Evolutionary conservation across 1,284 basidiomycete species (phyloP), one percentile per base, ranked within the genome.

Genomic region (Austropuccinia psidii): DNA sequence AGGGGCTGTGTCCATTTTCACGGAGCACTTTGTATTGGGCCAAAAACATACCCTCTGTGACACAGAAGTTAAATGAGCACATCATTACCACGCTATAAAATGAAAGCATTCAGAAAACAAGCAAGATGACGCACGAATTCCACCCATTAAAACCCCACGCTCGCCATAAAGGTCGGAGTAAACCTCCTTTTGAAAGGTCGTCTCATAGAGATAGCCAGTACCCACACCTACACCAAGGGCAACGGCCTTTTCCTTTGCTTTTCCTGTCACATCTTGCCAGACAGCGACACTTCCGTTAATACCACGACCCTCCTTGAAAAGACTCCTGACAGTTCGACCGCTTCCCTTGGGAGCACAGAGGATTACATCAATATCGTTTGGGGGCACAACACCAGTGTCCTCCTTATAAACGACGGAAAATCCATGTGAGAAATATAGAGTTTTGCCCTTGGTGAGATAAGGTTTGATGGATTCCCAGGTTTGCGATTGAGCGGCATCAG

Each of bases 131-230:
- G 77, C 83, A 90, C 88, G 93, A 82, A 98, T 98, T 82, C 89
- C 95, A 81, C 95, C 95, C 95, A 98, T 98, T 80, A 98, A 87
- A 81, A 97, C 94, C 87, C 96, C 96, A 86, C 95, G 94, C 86
- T 99, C 96, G 83, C 96, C 96, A 83, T 96, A 98, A 76, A 99
- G 86, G 83, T 98, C 96, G 73, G 96, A 98, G 88, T 91, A 98
- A 76, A 98, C 96, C 85, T 98, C 95, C 86, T 96, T 98, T 87
- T 98, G 86, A 79, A 99, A 98, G 76, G 96, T 97, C 58, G 96
- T 99, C 84, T 98, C 95, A 82, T 96, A 96, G 83, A 93, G 85
- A 86, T 96, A 95, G 76, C 96, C 96, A 75, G 93, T 93, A 76
- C 96, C 96, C 78, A 98, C 86, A 77, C 87, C 95, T 77, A 98